Conservation (phyloP, 495 filamentous ascomycete genomes). For the Jackrogersella minutella region DNA sequence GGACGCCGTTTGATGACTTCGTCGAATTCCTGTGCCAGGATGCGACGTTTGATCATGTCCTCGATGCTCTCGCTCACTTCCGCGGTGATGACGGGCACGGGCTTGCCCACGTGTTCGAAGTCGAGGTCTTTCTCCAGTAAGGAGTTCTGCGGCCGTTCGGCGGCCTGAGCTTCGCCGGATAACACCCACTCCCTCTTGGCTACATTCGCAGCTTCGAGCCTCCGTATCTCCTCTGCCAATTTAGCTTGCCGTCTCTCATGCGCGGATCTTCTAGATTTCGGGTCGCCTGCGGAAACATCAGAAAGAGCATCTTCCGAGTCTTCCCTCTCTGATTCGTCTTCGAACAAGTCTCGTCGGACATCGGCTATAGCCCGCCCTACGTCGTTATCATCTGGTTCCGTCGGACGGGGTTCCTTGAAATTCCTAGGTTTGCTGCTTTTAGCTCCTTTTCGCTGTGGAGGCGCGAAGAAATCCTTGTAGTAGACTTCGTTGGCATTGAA, state of each 20-base stretch:
- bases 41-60: conserved; percentile 91
- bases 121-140: conserved; percentile 94
- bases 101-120: conserved; percentile 95
- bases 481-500: conserved; percentile 84
- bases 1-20: conserved; percentile 88
- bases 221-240: conserved; percentile 86
- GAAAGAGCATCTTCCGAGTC: conserved; percentile 64
- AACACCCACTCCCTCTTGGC: conserved; percentile 93
- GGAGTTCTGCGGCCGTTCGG: conserved; percentile 85
- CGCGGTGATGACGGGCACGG: conserved; percentile 91
- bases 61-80: conserved; percentile 93
- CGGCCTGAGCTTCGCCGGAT: conserved; percentile 84
- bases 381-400: conserved; percentile 62
- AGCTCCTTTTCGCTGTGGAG: conserved; percentile 74
- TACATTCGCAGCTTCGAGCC: conserved; percentile 86
- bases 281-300: conserved; percentile 63
- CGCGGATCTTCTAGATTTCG: conserved; percentile 69
- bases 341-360: conserved; percentile 90
- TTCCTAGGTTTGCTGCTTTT: conserved; percentile 53
- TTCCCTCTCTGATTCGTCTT: conserved; percentile 72
- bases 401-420: conserved; percentile 42
- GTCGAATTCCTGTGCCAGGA: conserved; percentile 90
- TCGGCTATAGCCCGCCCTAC: conserved; percentile 88
- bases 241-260: conserved; percentile 88
- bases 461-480: conserved; percentile 91